Evolutionary conservation across 129 eudicot genomes (phyloP).

Genomic region (Flaveria trinervia): DNA sequence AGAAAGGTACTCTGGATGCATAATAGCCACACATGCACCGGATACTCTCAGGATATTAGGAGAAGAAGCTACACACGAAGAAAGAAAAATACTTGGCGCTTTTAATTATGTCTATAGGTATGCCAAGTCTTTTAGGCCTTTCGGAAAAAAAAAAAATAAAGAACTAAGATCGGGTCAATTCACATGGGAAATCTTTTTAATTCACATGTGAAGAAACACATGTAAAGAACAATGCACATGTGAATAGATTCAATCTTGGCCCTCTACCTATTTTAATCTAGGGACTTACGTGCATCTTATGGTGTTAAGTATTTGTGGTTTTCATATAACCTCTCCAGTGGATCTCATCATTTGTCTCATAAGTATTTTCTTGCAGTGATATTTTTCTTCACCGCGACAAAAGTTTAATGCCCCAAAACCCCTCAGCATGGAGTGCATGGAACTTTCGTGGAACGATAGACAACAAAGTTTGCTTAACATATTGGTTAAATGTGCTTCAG

Average conservation of each 20-base stretch:
- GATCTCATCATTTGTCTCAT: neutral
- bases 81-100: constrained; percentile 77
- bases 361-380: constrained; percentile 56
- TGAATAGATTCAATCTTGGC: neutral
- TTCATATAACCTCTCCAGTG: neutral
- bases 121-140: neutral
- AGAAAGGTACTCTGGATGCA: constrained; percentile 68
- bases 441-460: constrained; percentile 78
- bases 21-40: constrained; percentile 87
- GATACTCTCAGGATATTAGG: constrained; percentile 84
- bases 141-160: neutral
- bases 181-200: too few species aligned
- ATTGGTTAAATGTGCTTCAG: constrained; percentile 96
- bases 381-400: constrained; percentile 83
- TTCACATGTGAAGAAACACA: too few species aligned
- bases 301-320: neutral
- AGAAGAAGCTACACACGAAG: constrained; percentile 71
- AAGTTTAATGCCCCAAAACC: constrained; percentile 81
- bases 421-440: constrained; percentile 98
- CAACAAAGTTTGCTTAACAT: constrained; percentile 75
- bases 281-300: neutral
- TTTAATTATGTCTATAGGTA: constrained; percentile 92
- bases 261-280: neutral
- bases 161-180: neutral
- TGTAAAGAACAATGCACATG: neutral